Evolutionary conservation across 192 early-diverging fungal genomes (phyloP).

Genomic region (Geranomyces variabilis): DNA sequence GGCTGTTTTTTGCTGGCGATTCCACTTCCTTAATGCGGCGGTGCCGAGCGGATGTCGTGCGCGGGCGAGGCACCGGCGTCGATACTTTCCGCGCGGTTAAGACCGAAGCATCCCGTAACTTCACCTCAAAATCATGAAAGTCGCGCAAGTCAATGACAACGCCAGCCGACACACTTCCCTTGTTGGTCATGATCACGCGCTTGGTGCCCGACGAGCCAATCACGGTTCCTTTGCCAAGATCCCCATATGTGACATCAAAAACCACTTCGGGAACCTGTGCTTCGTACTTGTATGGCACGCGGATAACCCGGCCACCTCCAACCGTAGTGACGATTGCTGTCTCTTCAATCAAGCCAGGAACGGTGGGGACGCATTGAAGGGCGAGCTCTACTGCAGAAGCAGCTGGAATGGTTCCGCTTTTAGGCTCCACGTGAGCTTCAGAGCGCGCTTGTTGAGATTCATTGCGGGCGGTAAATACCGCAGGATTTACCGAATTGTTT

Average conservation of each 20-base stretch:
- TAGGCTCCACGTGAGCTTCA: slow-evolving; percentile 22
- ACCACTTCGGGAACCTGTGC: slow-evolving; percentile 32
- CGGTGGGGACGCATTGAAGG: slow-evolving; percentile 35
- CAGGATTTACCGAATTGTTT: slow-evolving; percentile 44
- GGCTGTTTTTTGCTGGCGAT: neutral
- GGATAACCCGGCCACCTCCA: slow-evolving; percentile 40
- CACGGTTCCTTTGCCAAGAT: slow-evolving; percentile 39
- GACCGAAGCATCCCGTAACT: slow-evolving; percentile 6
- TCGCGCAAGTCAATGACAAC: slow-evolving; percentile 47
- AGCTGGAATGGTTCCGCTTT: slow-evolving; percentile 37
- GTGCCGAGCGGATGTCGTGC: slow-evolving; percentile 24
- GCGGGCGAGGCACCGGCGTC: slow-evolving; percentile 8
- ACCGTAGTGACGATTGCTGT: slow-evolving; percentile 39
- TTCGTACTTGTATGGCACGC: slow-evolving; percentile 54
- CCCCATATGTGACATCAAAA: slow-evolving; percentile 16
- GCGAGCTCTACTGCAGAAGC: slow-evolving; percentile 34
- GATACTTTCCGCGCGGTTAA: neutral
- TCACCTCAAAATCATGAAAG: slow-evolving; percentile 42
- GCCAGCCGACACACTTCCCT: slow-evolving; percentile 33
- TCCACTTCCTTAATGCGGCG: slow-evolving; percentile 22
- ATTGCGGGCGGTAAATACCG: slow-evolving; percentile 34
- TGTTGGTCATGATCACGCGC: slow-evolving; percentile 34
- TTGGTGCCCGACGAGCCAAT: slow-evolving; percentile 40
- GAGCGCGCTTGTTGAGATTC: neutral
- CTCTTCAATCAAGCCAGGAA: slow-evolving; percentile 42